Evolutionary conservation across 1,284 basidiomycete species (phyloP).

Genomic region (Lentinula novae-zelandiae): DNA sequence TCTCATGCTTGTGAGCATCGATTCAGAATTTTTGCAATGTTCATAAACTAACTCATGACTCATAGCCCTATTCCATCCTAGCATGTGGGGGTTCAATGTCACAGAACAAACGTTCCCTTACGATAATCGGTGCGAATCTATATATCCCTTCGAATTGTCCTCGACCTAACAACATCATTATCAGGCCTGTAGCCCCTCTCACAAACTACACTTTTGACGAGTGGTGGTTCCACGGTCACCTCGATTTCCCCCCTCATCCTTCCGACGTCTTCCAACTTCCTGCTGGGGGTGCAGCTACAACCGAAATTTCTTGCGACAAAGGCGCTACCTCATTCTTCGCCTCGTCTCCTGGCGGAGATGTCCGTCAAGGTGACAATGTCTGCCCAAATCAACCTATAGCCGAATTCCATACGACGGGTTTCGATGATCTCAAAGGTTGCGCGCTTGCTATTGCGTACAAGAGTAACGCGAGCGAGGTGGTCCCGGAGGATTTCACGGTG

Average conservation of each 20-base stretch:
- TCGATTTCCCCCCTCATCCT: slow-evolving; percentile 50
- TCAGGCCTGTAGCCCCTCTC: slow-evolving; percentile 48
- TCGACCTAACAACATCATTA: neutral
- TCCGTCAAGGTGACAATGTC: slow-evolving; percentile 37
- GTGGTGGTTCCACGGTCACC: slow-evolving; percentile 73
- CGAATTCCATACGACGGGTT: slow-evolving; percentile 51
- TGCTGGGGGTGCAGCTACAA: slow-evolving; percentile 44
- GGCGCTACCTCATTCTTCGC: slow-evolving; percentile 49
- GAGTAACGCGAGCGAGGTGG: slow-evolving; percentile 44
- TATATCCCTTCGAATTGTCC: slow-evolving; percentile 19
- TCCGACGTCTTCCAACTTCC: slow-evolving; percentile 57
- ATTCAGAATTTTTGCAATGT: neutral
- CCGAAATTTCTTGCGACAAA: slow-evolving; percentile 56
- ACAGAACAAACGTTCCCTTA: slow-evolving; percentile 45
- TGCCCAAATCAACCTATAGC: slow-evolving; percentile 43
- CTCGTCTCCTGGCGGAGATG: slow-evolving; percentile 48
- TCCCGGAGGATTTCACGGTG: slow-evolving; percentile 67
- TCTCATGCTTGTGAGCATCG: slow-evolving; percentile 17
- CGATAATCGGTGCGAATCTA: slow-evolving; percentile 39
- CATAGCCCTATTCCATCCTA: slow-evolving; percentile 36
- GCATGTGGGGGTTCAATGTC: slow-evolving; percentile 58
- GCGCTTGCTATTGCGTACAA: slow-evolving; percentile 72
- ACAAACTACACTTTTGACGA: slow-evolving; percentile 44
- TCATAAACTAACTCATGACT: neutral
- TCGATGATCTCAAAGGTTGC: slow-evolving; percentile 58